These are phyloP conservation scores for Plantago ovata DNA, from an alignment of 257 asterid genomes.

Conservation along the genomic window DNA sequence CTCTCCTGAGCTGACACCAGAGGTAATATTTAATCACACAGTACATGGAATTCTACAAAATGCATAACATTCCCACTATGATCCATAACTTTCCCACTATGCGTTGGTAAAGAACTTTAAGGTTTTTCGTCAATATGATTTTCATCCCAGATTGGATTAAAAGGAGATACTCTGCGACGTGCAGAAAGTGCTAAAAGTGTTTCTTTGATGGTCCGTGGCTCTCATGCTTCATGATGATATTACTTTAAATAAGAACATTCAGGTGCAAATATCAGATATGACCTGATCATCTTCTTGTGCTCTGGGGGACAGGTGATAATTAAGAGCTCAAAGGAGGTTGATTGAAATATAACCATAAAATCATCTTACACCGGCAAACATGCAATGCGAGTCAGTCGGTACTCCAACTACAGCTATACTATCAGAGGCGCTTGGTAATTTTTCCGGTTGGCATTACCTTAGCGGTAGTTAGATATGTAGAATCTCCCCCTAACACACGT, in stretches of 20 bases:
- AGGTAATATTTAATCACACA: constrained; percentile 36
- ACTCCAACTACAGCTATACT: constrained; percentile 14
- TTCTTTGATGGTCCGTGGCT: constrained; percentile 59
- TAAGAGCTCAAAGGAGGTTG: constrained; percentile 60
- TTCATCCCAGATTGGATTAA: constrained; percentile 63
- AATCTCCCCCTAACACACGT: constrained; percentile 1
- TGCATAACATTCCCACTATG: constrained; percentile 23
- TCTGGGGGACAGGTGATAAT: constrained; percentile 55
- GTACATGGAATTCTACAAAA: constrained; percentile 13
- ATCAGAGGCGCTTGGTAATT: background rate
- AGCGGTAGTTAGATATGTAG: constrained; percentile 9
- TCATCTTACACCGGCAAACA: constrained; percentile 10
- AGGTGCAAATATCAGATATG: constrained; percentile 36
- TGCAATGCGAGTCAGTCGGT: constrained; percentile 12
- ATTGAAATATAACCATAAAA: constrained; percentile 24
- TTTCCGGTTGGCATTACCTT: constrained; percentile 5
- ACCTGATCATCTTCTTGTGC: constrained; percentile 53
- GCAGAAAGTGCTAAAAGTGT: constrained; percentile 65
- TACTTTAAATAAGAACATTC: constrained; percentile 26
- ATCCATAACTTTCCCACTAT: too few species aligned
- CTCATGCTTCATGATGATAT: constrained; percentile 54
- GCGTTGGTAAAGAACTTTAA: constrained; percentile 30
- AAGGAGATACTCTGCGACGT: constrained; percentile 58
- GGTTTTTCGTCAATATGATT: constrained; percentile 38
- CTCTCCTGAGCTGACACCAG: constrained; percentile 49